Conservation (phyloP, 2,329 filamentous ascomycete genomes). For the Verticillium zaregamsianum region DNA sequence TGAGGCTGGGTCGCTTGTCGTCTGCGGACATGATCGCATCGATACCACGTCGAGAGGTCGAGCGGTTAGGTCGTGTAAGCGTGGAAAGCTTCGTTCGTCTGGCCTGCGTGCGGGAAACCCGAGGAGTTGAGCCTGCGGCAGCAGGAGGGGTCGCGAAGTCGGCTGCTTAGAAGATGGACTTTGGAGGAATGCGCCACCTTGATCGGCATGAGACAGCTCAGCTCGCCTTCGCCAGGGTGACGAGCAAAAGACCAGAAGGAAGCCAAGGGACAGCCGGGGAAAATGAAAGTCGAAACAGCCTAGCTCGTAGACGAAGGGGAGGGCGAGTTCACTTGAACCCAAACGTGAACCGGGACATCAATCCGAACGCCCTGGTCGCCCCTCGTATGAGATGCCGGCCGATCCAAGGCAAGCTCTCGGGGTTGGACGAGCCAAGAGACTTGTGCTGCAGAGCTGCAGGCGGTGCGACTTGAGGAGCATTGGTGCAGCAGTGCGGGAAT, state of each 20-base stretch:
- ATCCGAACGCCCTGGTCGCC: neutral
- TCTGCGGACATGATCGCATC: conserved; percentile 7
- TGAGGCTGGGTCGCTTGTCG: conserved; percentile 9
- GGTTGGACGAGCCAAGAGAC: neutral
- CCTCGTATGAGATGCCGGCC: neutral
- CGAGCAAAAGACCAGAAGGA: neutral
- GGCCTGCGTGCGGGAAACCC: neutral
- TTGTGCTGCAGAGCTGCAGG: neutral
- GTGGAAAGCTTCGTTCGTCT: neutral
- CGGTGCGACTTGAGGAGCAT: neutral
- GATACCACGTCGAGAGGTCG: neutral
- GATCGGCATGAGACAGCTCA: neutral
- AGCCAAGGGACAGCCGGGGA: neutral
- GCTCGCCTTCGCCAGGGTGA: neutral
- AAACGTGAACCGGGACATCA: neutral
- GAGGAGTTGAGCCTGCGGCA: neutral
- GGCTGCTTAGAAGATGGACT: neutral
- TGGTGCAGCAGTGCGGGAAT: neutral
- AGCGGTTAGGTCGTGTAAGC: neutral
- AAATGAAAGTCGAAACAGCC: neutral
- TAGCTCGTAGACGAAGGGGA: neutral
- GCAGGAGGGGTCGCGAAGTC: neutral
- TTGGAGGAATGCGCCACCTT: neutral
- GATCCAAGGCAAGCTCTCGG: conserved; percentile 1
- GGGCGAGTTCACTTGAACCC: neutral